Percentiles rank a stretch among this genome's conserved stretches.
These are phyloP conservation scores for Dryadomyces quercus-mongolicae DNA, from an alignment of 2,329 filamentous ascomycete species.

Conservation along the genomic window DNA sequence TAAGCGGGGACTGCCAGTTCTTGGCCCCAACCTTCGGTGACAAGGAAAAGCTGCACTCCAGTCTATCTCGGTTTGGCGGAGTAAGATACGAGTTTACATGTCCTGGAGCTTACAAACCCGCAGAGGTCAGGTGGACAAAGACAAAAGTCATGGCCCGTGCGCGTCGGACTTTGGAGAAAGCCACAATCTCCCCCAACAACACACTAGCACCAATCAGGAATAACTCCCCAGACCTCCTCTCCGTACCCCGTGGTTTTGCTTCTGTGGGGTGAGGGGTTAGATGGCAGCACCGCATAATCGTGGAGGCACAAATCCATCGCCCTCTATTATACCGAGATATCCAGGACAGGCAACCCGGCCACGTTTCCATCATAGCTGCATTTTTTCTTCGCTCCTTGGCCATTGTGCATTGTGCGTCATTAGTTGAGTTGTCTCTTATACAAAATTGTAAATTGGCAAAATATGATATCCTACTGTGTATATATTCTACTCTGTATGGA, in stretches of 20 bases:
- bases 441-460: too few species aligned
- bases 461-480: not conserved
- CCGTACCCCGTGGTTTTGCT: not conserved
- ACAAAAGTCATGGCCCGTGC: not conserved
- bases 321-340: not conserved
- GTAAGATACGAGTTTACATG: not conserved
- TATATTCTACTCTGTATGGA: too few species aligned
- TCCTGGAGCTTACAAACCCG: not conserved
- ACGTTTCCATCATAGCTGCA: too few species aligned
- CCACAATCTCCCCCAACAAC: not conserved
- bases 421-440: not conserved
- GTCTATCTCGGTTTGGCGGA: not conserved
- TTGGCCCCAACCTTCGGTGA: not conserved
- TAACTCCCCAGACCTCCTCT: not conserved
- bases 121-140: not conserved
- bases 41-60: not conserved
- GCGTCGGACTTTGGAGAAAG: not conserved
- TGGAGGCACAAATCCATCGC: not conserved
- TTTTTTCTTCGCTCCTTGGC: too few species aligned
- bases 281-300: not conserved
- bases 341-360: not conserved
- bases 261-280: not conserved
- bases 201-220: not conserved
- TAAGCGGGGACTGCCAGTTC: not conserved
- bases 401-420: too few species aligned